Percentiles rank a stretch among this genome's conserved stretches.
Evolutionary conservation across 2,329 filamentous ascomycete genomes (phyloP).

Genomic region (Claviceps fusiformis): DNA sequence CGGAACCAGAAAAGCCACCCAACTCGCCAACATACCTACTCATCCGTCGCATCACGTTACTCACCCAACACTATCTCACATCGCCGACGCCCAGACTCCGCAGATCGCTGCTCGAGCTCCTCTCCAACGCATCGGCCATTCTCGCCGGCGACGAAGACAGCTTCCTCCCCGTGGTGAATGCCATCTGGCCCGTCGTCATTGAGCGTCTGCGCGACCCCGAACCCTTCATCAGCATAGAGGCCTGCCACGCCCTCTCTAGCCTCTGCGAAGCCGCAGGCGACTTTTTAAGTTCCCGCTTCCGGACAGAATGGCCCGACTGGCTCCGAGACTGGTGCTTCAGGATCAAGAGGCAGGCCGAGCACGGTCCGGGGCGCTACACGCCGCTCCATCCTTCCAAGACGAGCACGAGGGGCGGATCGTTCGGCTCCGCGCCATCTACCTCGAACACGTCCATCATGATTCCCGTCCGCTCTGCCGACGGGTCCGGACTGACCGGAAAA

Average conservation of each 20-base stretch:
- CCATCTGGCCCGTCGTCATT: conserved; percentile 74
- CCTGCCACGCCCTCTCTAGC: conserved; percentile 52
- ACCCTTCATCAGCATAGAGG: conserved; percentile 53
- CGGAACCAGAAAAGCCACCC: conserved; percentile 40
- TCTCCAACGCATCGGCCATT: conserved; percentile 57
- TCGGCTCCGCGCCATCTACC: neutral
- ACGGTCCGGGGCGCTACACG: conserved; percentile 6
- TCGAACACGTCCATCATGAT: conserved; percentile 15
- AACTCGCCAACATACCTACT: conserved; percentile 70
- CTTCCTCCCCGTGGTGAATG: conserved; percentile 81
- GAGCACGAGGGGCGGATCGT: neutral
- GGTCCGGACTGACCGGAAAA: conserved; percentile 9
- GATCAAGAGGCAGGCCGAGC: conserved; percentile 26
- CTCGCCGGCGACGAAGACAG: conserved; percentile 65
- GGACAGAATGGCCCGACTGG: conserved; percentile 54
- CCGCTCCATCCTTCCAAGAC: neutral
- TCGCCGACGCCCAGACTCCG: conserved; percentile 70
- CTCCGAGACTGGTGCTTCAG: conserved; percentile 36
- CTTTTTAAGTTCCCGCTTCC: conserved; percentile 66
- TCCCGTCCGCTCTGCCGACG: conserved; percentile 15
- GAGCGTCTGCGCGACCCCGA: conserved; percentile 54
- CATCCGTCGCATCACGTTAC: conserved; percentile 64
- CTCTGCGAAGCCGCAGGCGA: conserved; percentile 64
- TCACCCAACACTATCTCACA: conserved; percentile 84
- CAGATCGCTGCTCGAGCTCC: conserved; percentile 62